Conservation (phyloP, 306 rosid genomes). For the Inga laurina region DNA sequence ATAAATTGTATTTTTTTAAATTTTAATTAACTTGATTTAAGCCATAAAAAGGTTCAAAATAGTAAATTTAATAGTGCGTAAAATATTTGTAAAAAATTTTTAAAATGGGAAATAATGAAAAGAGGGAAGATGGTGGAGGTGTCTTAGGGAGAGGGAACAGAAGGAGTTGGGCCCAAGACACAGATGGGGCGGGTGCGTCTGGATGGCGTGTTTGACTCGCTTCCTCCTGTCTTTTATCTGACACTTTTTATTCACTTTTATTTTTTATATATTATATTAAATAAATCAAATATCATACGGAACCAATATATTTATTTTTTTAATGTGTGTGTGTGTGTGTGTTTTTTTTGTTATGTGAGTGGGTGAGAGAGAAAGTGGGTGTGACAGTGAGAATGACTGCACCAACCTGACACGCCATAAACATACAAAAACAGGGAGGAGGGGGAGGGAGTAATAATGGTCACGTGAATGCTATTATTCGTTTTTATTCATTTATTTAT, state of each 20-base stretch:
- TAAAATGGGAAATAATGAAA: neutral
- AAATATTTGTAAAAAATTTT: too few relatives aligned
- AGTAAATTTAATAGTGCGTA: too few relatives aligned
- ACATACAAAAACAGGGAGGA: slow-evolving; percentile 32
- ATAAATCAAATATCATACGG: too few relatives aligned
- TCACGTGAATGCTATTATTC: slow-evolving; percentile 50
- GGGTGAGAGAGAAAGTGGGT: slow-evolving; percentile 29
- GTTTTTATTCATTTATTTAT: too few relatives aligned
- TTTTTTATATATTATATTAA: neutral
- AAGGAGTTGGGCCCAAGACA: slow-evolving; percentile 41
- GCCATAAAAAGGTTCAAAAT: too few relatives aligned
- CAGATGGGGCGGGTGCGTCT: slow-evolving; percentile 27
- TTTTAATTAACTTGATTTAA: too few relatives aligned
- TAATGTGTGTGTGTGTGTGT: neutral
- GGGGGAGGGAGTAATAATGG: slow-evolving; percentile 27
- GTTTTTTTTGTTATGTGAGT: neutral
- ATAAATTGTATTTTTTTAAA: too few relatives aligned
- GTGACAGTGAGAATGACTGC: slow-evolving; percentile 45
- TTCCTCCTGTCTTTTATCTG: slow-evolving; percentile 18
- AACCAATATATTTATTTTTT: too few relatives aligned
- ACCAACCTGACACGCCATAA: slow-evolving; percentile 31
- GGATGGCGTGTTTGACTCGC: slow-evolving; percentile 64
- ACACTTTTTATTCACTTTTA: neutral
- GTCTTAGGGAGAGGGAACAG: slow-evolving; percentile 83
- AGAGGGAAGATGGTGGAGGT: slow-evolving; percentile 39